These are phyloP conservation scores for Ophiostoma angusticollis DNA, from an alignment of 2,329 filamentous ascomycete species.

Conservation along the genomic window DNA sequence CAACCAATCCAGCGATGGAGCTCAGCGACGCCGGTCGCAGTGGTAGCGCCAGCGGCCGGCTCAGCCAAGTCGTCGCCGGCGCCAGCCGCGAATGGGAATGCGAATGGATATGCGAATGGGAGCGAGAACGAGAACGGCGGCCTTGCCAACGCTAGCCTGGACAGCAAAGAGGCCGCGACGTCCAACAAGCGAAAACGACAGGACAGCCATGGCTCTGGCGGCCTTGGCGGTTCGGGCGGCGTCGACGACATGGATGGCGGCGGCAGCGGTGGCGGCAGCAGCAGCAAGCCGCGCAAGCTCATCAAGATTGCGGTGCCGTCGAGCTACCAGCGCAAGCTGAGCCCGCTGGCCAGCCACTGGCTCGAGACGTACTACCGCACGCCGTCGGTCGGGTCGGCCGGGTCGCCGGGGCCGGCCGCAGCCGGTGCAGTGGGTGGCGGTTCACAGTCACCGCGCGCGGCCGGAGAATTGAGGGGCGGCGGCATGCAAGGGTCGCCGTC, in stretches of 20 bases:
- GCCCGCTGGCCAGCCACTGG: conserved; percentile 10
- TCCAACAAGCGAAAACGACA: conserved; percentile 8
- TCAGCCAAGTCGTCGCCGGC: conserved; percentile 5
- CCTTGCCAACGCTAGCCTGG: too few species aligned
- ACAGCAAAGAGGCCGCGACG: background rate
- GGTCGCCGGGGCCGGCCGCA: too few species aligned
- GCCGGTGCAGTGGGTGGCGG: too few species aligned
- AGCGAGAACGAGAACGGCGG: too few species aligned
- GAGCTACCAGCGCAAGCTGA: conserved; percentile 10
- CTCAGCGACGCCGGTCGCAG: background rate
- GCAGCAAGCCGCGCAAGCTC: conserved; percentile 20
- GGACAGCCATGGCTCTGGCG: background rate
- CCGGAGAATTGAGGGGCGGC: too few species aligned
- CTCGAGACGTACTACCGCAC: conserved; percentile 7
- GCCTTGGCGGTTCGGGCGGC: background rate
- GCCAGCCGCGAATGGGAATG: too few species aligned
- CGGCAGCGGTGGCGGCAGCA: background rate
- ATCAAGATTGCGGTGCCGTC: conserved; percentile 11
- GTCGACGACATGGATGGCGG: background rate
- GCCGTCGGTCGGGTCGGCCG: background rate
- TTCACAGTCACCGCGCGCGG: too few species aligned
- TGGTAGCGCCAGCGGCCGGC: background rate
- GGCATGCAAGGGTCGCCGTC: conserved; percentile 1
- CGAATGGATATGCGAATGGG: too few species aligned
- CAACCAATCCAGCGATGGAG: conserved; percentile 12